Evolutionary conservation across 2,329 filamentous ascomycete genomes (phyloP).

Genomic region (Orbilia brochopaga): DNA sequence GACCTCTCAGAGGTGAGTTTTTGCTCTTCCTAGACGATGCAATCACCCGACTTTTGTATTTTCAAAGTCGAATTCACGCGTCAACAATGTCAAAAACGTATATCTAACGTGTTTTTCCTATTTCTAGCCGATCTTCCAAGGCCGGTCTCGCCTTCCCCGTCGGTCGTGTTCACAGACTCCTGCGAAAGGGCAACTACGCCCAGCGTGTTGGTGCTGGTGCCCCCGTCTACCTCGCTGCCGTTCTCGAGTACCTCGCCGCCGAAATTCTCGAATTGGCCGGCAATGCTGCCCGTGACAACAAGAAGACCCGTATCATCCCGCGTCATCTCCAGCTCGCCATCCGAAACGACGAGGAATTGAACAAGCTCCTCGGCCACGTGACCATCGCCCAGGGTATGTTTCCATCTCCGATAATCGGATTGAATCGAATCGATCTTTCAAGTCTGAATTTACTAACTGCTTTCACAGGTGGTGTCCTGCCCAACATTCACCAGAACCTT

Average conservation of each 20-base stretch:
- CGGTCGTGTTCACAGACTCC: constrained; percentile 97
- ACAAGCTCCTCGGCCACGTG: constrained; percentile 91
- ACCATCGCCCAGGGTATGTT: constrained; percentile 70
- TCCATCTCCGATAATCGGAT: too few relatives aligned
- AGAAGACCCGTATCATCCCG: constrained; percentile 99
- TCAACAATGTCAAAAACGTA: constrained; percentile 12
- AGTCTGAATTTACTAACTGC: constrained; percentile 52
- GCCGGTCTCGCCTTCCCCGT: constrained; percentile 98
- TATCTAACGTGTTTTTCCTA: constrained; percentile 8
- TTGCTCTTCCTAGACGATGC: background rate
- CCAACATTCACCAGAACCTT: constrained; percentile 69
- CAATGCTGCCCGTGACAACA: constrained; percentile 99
- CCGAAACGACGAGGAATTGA: constrained; percentile 79
- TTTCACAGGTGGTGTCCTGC: constrained; percentile 46
- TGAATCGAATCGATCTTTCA: constrained; percentile 83
- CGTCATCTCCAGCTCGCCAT: constrained; percentile 99
- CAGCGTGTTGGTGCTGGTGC: constrained; percentile 72
- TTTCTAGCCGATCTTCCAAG: constrained; percentile 89
- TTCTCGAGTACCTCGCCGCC: constrained; percentile 97
- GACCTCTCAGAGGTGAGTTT: constrained; percentile 94
- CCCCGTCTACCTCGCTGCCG: constrained; percentile 94
- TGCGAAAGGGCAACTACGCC: constrained; percentile 85
- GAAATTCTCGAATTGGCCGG: constrained; percentile 99
- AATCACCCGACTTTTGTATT: background rate
- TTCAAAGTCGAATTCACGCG: constrained; percentile 12